Conservation (phyloP, 495 filamentous ascomycete genomes). For the Cairneyella variabilis region DNA sequence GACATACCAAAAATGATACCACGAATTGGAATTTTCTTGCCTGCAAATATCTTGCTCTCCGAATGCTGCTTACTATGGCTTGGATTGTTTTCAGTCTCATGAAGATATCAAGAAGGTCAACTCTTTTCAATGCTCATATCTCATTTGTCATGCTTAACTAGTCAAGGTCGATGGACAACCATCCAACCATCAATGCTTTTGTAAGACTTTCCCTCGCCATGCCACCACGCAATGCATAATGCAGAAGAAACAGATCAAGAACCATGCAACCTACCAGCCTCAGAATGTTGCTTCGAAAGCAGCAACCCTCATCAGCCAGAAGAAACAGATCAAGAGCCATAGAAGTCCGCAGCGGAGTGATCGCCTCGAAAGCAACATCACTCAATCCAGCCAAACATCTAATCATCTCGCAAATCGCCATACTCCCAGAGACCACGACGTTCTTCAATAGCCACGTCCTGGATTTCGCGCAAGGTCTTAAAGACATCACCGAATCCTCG, state of each 20-base stretch:
- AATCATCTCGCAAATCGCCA: slow-evolving; percentile 86
- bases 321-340: not conserved
- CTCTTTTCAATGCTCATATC: not conserved
- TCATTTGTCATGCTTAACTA: not conserved
- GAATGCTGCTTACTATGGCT: no score
- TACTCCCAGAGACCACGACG: slow-evolving; percentile 95
- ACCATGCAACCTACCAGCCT: not conserved
- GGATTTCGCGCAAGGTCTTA: slow-evolving; percentile 58
- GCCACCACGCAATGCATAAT: not conserved
- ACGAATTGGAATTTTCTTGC: no score
- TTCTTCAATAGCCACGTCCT: slow-evolving; percentile 70
- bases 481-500: slow-evolving; percentile 66
- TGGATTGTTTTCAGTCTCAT: no score
- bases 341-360: not conserved
- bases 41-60: no score
- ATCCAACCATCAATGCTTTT: not conserved
- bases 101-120: no score
- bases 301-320: not conserved
- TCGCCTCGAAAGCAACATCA: not conserved
- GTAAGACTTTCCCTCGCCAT: not conserved
- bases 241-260: not conserved
- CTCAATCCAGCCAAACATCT: not conserved
- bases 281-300: not conserved
- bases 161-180: not conserved
- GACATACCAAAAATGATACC: no score